phyloP scores from a whole-genome alignment of 2,329 filamentous ascomycete species.

The Diaporthe humulicola region DNA sequence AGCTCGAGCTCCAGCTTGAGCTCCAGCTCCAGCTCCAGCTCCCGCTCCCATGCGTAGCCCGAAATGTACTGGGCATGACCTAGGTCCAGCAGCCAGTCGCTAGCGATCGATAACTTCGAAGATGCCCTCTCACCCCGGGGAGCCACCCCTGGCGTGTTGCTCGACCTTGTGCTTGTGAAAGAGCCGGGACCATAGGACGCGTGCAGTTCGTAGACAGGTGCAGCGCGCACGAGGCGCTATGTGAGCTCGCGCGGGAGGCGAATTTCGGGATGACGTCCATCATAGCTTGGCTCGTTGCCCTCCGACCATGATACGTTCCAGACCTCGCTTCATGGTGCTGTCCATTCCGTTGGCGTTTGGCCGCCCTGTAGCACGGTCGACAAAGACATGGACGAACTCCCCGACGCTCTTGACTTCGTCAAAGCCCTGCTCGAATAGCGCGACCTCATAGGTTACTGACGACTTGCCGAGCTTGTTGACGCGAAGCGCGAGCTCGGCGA shows the following conservation, averaged over 20 bases:
- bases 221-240: constrained; percentile 25
- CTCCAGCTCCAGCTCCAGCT: background rate
- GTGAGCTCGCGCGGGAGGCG: background rate
- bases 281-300: constrained; percentile 45
- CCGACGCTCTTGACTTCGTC: constrained; percentile 86
- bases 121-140: background rate
- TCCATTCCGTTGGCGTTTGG: constrained; percentile 77
- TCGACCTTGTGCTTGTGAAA: background rate
- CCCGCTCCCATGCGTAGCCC: background rate
- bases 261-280: background rate
- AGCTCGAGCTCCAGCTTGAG: background rate
- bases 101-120: constrained; percentile 1
- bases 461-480: constrained; percentile 88
- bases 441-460: constrained; percentile 92
- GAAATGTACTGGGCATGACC: background rate
- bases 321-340: constrained; percentile 66
- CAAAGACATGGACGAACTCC: constrained; percentile 85
- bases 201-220: background rate
- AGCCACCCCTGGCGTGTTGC: constrained; percentile 10
- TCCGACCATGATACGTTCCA: constrained; percentile 66
- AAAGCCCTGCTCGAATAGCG: constrained; percentile 81
- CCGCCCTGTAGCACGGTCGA: constrained; percentile 78
- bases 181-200: background rate
- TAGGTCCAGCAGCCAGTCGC: background rate
- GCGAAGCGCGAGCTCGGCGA: constrained; percentile 84